Evolutionary conservation across 2,329 filamentous ascomycete species (phyloP).

Genomic region (Pseudonectria foliicola): DNA sequence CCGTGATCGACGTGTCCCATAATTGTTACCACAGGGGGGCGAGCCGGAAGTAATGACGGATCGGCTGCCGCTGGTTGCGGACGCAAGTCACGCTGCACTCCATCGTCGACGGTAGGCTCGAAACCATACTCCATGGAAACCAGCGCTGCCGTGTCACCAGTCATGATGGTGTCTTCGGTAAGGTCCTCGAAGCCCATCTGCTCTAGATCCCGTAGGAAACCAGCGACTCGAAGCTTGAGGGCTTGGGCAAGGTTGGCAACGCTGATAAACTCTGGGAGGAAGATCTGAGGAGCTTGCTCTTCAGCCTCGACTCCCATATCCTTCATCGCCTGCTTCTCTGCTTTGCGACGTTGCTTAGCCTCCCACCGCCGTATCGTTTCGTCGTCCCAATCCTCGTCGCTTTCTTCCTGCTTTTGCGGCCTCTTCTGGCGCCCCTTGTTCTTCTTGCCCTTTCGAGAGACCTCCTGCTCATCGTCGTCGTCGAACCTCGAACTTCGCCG

Average conservation of each 20-base stretch:
- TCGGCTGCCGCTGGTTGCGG: slow-evolving; percentile 64
- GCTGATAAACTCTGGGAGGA: slow-evolving; percentile 85
- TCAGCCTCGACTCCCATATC: slow-evolving; percentile 32
- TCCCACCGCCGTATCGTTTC: slow-evolving; percentile 30
- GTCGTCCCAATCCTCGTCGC: slow-evolving; percentile 34
- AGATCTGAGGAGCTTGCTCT: slow-evolving; percentile 52
- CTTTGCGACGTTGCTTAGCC: slow-evolving; percentile 33
- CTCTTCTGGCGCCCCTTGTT: slow-evolving; percentile 19
- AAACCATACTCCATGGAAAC: slow-evolving; percentile 91
- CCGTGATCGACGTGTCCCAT: slow-evolving; percentile 99
- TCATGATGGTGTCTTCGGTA: slow-evolving; percentile 75
- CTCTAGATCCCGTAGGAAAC: slow-evolving; percentile 69
- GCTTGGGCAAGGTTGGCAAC: slow-evolving; percentile 74
- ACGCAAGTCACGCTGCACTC: slow-evolving; percentile 61
- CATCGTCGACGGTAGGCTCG: slow-evolving; percentile 69
- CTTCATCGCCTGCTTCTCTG: slow-evolving; percentile 34
- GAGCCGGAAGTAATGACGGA: slow-evolving; percentile 56
- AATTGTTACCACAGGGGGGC: slow-evolving; percentile 94
- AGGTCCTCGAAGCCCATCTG: slow-evolving; percentile 87
- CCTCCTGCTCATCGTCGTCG: slow-evolving; percentile 14
- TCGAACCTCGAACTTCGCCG: slow-evolving; percentile 27
- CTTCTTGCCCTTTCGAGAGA: slow-evolving; percentile 16
- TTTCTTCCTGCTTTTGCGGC: slow-evolving; percentile 11
- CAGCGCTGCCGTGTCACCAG: slow-evolving; percentile 81
- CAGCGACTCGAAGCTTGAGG: slow-evolving; percentile 60